These are phyloP conservation scores for Aspergillus haitiensis DNA, from an alignment of 495 filamentous ascomycete genomes.

Conservation along the genomic window DNA sequence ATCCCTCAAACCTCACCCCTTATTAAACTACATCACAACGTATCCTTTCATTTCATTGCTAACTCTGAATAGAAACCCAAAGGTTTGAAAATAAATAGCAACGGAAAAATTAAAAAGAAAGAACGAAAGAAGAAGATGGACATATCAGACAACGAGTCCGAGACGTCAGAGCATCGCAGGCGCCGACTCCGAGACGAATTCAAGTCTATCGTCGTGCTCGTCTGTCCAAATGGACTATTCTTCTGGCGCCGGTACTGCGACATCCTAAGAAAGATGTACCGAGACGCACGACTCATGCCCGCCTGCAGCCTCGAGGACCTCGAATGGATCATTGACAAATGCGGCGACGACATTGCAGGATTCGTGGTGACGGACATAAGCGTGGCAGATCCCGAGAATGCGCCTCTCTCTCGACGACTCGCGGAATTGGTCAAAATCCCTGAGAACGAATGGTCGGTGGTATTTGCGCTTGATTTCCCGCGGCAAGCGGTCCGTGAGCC, in stretches of 20 bases:
- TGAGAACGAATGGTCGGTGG: slow-evolving; percentile 10
- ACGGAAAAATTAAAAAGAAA: no score
- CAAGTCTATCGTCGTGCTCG: background rate
- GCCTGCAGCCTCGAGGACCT: slow-evolving; percentile 2
- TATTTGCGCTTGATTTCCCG: slow-evolving; percentile 22
- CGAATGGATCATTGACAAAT: background rate
- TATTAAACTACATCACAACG: no score
- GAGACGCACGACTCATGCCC: slow-evolving; percentile 14
- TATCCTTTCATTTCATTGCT: no score
- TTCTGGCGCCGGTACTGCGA: slow-evolving; percentile 2
- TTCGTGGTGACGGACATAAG: slow-evolving; percentile 17
- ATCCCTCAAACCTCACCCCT: background rate
- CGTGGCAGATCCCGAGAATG: slow-evolving; percentile 13
- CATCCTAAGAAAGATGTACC: slow-evolving; percentile 10
- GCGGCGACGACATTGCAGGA: slow-evolving; percentile 10
- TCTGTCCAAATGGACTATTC: background rate
- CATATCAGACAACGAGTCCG: background rate
- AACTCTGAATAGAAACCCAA: no score
- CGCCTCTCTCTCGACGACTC: slow-evolving; percentile 1
- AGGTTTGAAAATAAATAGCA: no score
- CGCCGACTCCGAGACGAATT: background rate
- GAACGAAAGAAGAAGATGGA: no score
- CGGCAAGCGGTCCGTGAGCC: slow-evolving; percentile 9
- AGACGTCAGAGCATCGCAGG: background rate
- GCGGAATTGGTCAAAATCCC: background rate